Evolutionary conservation across 2,329 filamentous ascomycete species (phyloP).

Genomic region (Hymenoscyphus salicellus): DNA sequence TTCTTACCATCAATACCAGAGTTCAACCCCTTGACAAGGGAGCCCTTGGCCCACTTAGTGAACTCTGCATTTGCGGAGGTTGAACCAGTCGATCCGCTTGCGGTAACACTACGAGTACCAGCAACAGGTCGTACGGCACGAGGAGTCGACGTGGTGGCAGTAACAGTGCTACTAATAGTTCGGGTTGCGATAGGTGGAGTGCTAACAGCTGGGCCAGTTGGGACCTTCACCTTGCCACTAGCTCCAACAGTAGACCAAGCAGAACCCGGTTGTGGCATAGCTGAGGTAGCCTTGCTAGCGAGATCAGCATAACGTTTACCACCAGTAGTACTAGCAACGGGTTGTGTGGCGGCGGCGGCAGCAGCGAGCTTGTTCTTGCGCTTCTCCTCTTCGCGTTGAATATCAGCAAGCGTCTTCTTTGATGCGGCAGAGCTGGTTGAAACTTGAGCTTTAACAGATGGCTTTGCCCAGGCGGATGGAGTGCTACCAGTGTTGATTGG

Average conservation of each 20-base stretch:
- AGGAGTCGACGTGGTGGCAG: conserved; percentile 22
- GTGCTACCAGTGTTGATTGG: conserved; percentile 30
- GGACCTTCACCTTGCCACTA: conserved; percentile 83
- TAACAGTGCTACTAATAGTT: conserved; percentile 36
- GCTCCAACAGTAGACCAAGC: conserved; percentile 96
- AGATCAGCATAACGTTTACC: conserved; percentile 95
- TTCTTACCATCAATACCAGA: conserved; percentile 61
- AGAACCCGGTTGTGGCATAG: conserved; percentile 46
- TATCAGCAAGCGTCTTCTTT: conserved; percentile 93
- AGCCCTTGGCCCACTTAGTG: conserved; percentile 82
- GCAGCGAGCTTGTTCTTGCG: conserved; percentile 68
- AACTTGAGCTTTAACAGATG: conserved; percentile 41
- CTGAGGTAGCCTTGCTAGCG: conserved; percentile 65
- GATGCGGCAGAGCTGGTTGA: conserved; percentile 37
- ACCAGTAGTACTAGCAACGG: conserved; percentile 40
- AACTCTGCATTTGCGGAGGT: conserved; percentile 79
- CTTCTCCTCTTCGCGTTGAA: conserved; percentile 91
- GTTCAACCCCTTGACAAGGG: conserved; percentile 72
- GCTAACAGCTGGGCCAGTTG: conserved; percentile 55
- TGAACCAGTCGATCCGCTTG: conserved; percentile 37
- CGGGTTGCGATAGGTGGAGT: conserved; percentile 43
- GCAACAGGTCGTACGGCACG: conserved; percentile 53
- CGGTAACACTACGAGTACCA: conserved; percentile 45
- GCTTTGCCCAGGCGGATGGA: conserved; percentile 48
- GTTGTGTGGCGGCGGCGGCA: conserved; percentile 42